Evolutionary conservation across 331 rosid genomes (phyloP), one percentile per base, ranked within the genome.

Genomic region (Malus hybrid): DNA sequence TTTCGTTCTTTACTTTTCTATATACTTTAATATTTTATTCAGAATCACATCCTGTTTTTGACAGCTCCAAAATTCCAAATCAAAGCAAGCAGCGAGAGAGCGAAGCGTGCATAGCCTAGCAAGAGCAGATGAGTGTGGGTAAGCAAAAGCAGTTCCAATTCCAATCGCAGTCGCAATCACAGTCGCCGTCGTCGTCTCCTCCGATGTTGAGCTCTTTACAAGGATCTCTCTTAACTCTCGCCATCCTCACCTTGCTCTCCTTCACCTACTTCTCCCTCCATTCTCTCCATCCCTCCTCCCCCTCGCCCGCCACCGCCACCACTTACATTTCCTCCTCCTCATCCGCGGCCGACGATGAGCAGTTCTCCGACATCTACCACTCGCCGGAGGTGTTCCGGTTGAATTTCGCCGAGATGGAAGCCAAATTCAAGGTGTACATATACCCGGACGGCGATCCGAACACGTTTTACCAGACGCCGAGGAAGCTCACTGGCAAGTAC

Each of bases 401-500:
- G 74, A 89, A 89, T 83, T 92, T 76, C 56, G 97, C 83, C 3
- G 96, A 87, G 58, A 94, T 94, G 99, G 92, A 85, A 87, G 77
- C 79, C 82, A 89, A 80, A 75, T 90, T 92, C 82, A 94, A 90
- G 93, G 97, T 94, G 4, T 94, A 87, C 20, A 85, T 92, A 62
- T 94, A 94, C 77, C 93, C 96, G 8, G 97, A 94, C 72, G 99
- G 99, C 12, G 99, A 92, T 90, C 86, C 97, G 67, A 90, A 92
- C 5, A 92, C 99, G 18, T 94, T 81, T 68, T 94, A 90, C 78
- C 99, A 90, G 85, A 94, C 97, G 10, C 99, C 99, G 10, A 87
- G 97, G 74, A 94, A 94, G 83, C 89, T 94, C 58, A 90, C 99
- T 2, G 99, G 99, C 5, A 94, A 94, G 84, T 94, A 94, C 44